Base-by-base conservation (phyloP, 495 filamentous ascomycete genomes). In the Penicillium crystallinum region DNA sequence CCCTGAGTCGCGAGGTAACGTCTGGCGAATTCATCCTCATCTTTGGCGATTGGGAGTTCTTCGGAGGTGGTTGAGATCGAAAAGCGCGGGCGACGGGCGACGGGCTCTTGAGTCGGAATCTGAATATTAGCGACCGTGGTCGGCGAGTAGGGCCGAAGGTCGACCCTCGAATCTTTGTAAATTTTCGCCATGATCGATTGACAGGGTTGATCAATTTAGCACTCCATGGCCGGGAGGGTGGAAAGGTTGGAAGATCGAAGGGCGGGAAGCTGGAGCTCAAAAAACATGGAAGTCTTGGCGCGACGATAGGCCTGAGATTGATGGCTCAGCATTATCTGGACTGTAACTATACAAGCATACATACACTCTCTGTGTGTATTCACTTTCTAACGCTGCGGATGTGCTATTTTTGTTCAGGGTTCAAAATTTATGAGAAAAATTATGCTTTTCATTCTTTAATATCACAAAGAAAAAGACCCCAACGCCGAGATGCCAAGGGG, bases 91-190 rank as follows among this genome's bases (percentile, higher is more conserved):
- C 76, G 71, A 60, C 69, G 66, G 51, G 58, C 54, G 52, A 72
- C 54, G 61, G 61, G 66, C 47, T 63, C 66, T 55, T 70, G 76
- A 33, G 78, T 70, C 56, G 89, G 84, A 59, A 95, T 80, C 55
- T 84, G 85, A 61, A 95, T 79, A 58, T 86, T 82, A 65, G 89
- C 80, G 55, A 85, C 78, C 34, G 86, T 85, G 51, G 78, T 77
- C 58, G 81, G 74, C 52, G 78, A 84, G 41, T 85, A 76, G 22
- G 89, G 85, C 64, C 92, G 87, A 47, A 93, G 77, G 56, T 89
- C 86, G 53, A 95, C 71, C 61, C 90, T 83, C 61, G 88, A 87
- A 74, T 97, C 91, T 67, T 90, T 91, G 76, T 88, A 92, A 58
- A 90, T 74, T 68, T 71, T 75, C 40, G 70, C 74, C 74, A 77